Conservation (phyloP, 306 rosid species). For the Elaeagnus macrophylla region DNA sequence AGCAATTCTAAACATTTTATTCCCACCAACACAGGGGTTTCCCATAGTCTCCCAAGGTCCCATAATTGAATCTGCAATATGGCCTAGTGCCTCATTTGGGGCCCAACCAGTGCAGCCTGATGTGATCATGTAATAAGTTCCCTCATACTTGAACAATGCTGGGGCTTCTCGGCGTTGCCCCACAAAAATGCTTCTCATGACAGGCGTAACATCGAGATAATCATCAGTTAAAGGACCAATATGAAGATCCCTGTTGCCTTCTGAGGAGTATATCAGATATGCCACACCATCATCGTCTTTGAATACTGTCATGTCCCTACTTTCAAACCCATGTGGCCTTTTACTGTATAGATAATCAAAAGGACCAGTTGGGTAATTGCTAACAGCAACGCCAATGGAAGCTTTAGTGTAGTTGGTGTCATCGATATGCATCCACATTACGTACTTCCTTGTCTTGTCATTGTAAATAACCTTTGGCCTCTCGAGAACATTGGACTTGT, state of each 20-base stretch:
- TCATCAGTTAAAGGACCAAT: conserved; percentile 71
- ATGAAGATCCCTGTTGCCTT: conserved; percentile 93
- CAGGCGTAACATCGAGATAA: conserved; percentile 61
- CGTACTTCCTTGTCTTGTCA: conserved; percentile 68
- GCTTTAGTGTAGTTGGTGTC: conserved; percentile 94
- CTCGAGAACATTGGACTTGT: conserved; percentile 82
- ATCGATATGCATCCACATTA: conserved; percentile 99
- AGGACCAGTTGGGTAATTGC: conserved; percentile 82
- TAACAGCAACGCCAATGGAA: conserved; percentile 64
- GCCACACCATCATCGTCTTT: conserved; percentile 84
- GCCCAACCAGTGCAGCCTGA: conserved; percentile 99
- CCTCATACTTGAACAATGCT: conserved; percentile 72
- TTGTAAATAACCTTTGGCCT: conserved; percentile 93
- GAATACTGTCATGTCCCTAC: conserved; percentile 93
- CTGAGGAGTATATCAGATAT: conserved; percentile 86
- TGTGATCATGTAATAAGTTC: conserved; percentile 94
- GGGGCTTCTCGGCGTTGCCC: conserved; percentile 99
- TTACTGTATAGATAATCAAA: conserved; percentile 77
- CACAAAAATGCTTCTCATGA: conserved; percentile 59
- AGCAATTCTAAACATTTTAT: conserved; percentile 55
- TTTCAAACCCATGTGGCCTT: conserved; percentile 82
- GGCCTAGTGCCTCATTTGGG: conserved; percentile 85
- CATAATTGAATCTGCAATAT: conserved; percentile 75
- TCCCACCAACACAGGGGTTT: conserved; percentile 78
- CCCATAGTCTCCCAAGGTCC: conserved; percentile 97